Conservation (phyloP, 169 alveolate species). For the Besnoitia besnoiti region DNA sequence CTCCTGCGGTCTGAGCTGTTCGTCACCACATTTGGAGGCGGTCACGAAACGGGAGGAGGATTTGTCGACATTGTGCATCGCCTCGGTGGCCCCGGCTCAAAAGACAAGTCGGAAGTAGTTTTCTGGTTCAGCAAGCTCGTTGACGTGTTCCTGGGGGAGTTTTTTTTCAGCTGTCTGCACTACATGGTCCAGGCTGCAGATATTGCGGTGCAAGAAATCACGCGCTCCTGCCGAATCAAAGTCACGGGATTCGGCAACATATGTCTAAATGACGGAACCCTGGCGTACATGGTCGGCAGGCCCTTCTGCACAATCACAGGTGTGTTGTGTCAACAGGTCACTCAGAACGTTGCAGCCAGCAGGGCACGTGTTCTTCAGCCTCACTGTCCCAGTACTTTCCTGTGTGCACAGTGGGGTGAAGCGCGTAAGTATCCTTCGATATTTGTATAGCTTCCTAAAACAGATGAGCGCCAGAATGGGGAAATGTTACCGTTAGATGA, state of each 20-base stretch:
- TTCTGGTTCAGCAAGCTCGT: neutral
- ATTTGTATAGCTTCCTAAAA: too few relatives aligned
- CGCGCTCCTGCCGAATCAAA: neutral
- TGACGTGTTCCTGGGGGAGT: slow-evolving; percentile 17
- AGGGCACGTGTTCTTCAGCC: too few relatives aligned
- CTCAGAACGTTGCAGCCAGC: too few relatives aligned
- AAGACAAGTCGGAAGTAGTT: neutral
- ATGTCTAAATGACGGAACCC: neutral
- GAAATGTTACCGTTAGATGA: too few relatives aligned
- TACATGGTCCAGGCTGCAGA: slow-evolving; percentile 23
- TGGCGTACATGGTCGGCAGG: neutral
- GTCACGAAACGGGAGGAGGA: neutral
- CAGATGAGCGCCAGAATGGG: too few relatives aligned
- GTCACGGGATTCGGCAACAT: neutral
- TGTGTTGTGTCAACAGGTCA: too few relatives aligned
- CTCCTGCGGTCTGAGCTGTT: neutral
- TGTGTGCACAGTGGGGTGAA: too few relatives aligned
- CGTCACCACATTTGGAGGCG: neutral
- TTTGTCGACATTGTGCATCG: slow-evolving; percentile 15
- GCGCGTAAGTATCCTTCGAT: too few relatives aligned
- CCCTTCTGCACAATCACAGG: slow-evolving; percentile 25
- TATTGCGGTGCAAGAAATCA: neutral
- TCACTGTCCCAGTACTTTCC: too few relatives aligned
- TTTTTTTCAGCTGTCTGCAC: neutral
- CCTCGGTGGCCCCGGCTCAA: neutral